Base-by-base conservation (phyloP, 2,329 filamentous ascomycete species). In the Trichophyton benhamiae region DNA sequence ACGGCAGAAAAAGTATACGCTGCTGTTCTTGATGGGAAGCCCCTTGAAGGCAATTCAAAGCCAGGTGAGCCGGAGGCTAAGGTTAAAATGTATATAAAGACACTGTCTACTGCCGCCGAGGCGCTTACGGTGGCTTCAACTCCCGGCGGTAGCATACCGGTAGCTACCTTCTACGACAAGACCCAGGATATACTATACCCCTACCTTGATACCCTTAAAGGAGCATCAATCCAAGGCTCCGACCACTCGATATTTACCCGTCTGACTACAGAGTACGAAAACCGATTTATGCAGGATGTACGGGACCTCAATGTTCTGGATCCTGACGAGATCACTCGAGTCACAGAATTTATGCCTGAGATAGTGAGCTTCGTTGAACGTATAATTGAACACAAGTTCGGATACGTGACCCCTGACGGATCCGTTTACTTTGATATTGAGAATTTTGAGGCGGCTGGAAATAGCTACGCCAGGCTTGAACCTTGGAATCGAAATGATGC, bases 381-480 rank as follows among this genome's bases (percentile, higher is more conserved):
- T 65, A 89, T 96, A 61, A 84, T 95, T 22, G 78, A 87, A 59
- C 95, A 96, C 70, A 87, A 88, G 0, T 96, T 91, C 67, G 92
- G 87, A 1, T 97, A 97, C 69, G 77, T 76, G 38, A 83, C 82
- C 0, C 74, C 78, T 0, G 88, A 94, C 67, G 91, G 91, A 0
- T 95, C 89, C 0, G 90, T 97, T 0, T 96, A 96, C 74, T 97
- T 96, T 65, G 92, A 96, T 68, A 96, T 95, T 65, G 79, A 81
- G 3, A 84, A 88, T 0, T 97, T 96, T 69, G 91, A 96, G 72
- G 84, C 84, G 66, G 85, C 84, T 0, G 91, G 91, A 0, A 91
- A 96, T 71, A 83, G 84, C 1, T 97, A 97, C 71, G 89, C 91
- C 2, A 82, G 90, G 60, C 77, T 97, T 27, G 86, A 91, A 62